A percentile compares a stretch with the other conserved stretches of the same genome.
Evolutionary conservation across 1,139 yeast species (phyloP).

Genomic region (Geotrichum carabidarum): DNA sequence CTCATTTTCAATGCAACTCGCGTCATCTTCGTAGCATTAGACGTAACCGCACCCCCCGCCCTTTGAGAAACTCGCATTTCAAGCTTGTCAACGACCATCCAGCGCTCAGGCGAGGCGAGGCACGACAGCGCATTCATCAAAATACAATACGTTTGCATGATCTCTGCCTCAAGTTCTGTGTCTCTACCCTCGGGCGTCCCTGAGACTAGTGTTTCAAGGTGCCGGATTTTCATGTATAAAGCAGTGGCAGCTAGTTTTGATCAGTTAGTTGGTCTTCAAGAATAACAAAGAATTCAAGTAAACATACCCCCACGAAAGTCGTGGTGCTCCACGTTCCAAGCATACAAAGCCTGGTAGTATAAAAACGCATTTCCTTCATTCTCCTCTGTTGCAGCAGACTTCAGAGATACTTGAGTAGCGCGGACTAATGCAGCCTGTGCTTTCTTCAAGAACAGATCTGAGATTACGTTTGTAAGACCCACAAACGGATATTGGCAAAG

Average conservation of each 20-base stretch:
- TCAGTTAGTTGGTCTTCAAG: slow-evolving; percentile 15
- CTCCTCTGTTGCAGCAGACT: background rate
- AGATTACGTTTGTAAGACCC: slow-evolving; percentile 30
- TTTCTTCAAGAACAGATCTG: slow-evolving; percentile 21
- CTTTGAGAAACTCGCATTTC: background rate
- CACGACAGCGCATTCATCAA: slow-evolving; percentile 33
- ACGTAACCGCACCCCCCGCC: background rate
- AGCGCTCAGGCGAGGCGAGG: slow-evolving; percentile 28
- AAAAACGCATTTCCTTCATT: slow-evolving; percentile 17
- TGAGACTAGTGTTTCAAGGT: slow-evolving; percentile 16
- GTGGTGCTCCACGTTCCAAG: slow-evolving; percentile 35
- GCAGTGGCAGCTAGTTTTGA: slow-evolving; percentile 25
- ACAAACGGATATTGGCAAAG: slow-evolving; percentile 34
- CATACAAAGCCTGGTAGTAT: slow-evolving; percentile 31
- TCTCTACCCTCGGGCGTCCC: slow-evolving; percentile 3
- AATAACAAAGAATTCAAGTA: background rate
- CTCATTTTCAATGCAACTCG: slow-evolving; percentile 10
- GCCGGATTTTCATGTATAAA: slow-evolving; percentile 25
- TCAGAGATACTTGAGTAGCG: background rate
- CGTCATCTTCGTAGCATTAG: background rate
- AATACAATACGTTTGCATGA: slow-evolving; percentile 25
- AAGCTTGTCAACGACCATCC: slow-evolving; percentile 28
- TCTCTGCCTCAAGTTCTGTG: slow-evolving; percentile 9
- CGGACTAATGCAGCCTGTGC: slow-evolving; percentile 2
- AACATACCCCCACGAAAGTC: slow-evolving; percentile 32